These are phyloP conservation scores for Rubia yunnanensis DNA, from an alignment of 257 asterid species.

Conservation along the genomic window DNA sequence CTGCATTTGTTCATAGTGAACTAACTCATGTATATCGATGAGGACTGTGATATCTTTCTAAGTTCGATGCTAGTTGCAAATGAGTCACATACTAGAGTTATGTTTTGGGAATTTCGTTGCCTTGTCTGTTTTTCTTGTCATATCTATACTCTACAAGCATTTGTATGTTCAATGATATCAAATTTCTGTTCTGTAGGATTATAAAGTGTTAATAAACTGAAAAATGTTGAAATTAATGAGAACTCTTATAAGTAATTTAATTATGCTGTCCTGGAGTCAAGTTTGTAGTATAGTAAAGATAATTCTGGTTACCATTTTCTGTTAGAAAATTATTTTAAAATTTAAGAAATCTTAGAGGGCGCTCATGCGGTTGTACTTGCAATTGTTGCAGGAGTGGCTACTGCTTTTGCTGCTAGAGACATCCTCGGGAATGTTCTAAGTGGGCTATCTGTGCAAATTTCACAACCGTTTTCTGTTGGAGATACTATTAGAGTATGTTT, in stretches of 20 bases:
- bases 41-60: background rate
- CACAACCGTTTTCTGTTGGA: slow-evolving; percentile 78
- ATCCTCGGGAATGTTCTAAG: slow-evolving; percentile 87
- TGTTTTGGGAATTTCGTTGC: background rate
- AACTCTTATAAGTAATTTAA: background rate
- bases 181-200: background rate
- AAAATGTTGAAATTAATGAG: background rate
- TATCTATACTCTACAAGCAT: background rate
- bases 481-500: slow-evolving; percentile 76
- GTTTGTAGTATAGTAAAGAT: too few species aligned
- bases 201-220: background rate
- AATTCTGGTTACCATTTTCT: background rate
- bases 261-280: background rate
- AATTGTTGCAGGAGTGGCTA: slow-evolving; percentile 76
- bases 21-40: background rate
- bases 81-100: background rate
- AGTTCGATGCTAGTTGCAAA: background rate
- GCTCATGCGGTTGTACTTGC: slow-evolving; percentile 9
- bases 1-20: background rate
- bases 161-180: background rate
- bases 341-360: background rate
- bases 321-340: background rate
- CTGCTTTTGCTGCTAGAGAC: slow-evolving; percentile 94
- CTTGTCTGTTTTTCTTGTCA: background rate
- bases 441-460: slow-evolving; percentile 68